Conservation (phyloP, 352 stramenopile genomes). For the Nannochloropsis limnetica region DNA sequence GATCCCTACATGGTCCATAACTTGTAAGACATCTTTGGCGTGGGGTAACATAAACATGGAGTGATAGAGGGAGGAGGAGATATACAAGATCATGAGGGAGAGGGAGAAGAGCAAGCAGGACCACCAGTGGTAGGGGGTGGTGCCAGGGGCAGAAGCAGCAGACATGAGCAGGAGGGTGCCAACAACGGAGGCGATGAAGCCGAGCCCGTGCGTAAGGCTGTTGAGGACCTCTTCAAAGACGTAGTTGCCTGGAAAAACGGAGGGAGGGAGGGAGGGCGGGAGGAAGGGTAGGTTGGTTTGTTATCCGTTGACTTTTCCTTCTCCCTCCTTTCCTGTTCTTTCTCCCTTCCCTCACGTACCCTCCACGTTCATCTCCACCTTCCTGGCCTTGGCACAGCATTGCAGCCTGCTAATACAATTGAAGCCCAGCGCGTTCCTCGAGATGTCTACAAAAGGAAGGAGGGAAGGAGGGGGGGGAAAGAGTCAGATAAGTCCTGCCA, state of each 20-base stretch:
- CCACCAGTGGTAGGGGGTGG: conserved; percentile 51
- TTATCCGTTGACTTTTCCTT: not conserved
- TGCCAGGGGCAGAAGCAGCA: conserved; percentile 47
- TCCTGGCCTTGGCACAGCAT: conserved; percentile 8
- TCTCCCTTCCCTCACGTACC: conserved; percentile 11
- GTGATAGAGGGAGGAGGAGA: conserved; percentile 48
- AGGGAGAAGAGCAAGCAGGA: conserved; percentile 52
- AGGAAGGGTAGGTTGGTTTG: not conserved
- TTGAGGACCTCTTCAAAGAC: conserved; percentile 55
- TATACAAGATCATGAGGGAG: conserved; percentile 53
- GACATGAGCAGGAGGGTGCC: conserved; percentile 53
- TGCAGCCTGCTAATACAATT: conserved; percentile 26
- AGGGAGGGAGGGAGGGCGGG: not conserved
- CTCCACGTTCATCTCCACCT: conserved; percentile 18
- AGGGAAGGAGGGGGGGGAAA: not conserved
- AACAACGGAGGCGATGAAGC: conserved; percentile 49
- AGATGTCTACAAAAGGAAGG: conserved; percentile 38
- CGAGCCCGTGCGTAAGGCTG: conserved; percentile 51
- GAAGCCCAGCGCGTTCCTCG: conserved; percentile 42
- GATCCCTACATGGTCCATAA: conserved; percentile 52
- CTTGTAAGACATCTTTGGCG: conserved; percentile 43
- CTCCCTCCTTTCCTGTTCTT: not conserved
- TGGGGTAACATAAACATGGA: conserved; percentile 54
- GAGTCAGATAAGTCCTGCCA: not conserved
- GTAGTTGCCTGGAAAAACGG: conserved; percentile 41